Evolutionary conservation across 148 eudicot species (phyloP).

Genomic region (Cornus controversa): DNA sequence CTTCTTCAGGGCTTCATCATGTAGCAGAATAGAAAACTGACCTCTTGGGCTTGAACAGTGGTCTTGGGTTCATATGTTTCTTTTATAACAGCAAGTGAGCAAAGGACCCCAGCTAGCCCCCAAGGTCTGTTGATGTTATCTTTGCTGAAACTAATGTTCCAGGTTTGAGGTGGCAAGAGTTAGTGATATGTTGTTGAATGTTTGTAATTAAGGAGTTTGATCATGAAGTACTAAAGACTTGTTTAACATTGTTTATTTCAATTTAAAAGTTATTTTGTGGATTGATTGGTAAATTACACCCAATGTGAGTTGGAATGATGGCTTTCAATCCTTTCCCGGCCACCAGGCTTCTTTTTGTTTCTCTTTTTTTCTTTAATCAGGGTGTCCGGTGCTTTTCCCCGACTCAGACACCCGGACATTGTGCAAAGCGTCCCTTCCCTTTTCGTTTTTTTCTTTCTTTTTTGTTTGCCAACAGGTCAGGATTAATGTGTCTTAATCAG

Average conservation of each 20-base stretch:
- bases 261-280: not conserved
- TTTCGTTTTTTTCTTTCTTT: not conserved
- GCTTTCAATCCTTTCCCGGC: not conserved
- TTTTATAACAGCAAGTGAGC: not conserved
- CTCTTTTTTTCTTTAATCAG: too few relatives aligned
- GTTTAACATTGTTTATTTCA: not conserved
- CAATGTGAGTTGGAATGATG: slow-evolving; percentile 13
- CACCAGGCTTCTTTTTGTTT: not conserved
- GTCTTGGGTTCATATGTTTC: not conserved
- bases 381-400: too few relatives aligned
- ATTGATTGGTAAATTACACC: not conserved
- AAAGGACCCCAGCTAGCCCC: too few relatives aligned
- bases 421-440: too few relatives aligned
- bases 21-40: too few relatives aligned
- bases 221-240: not conserved
- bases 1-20: not conserved
- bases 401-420: too few relatives aligned
- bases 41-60: not conserved
- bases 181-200: not conserved
- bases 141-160: not conserved
- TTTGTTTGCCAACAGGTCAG: slow-evolving; percentile 1
- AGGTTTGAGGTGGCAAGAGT: not conserved
- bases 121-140: not conserved
- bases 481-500: not conserved
- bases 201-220: not conserved